Evolutionary conservation across 1,284 basidiomycete genomes (phyloP), one percentile per base, ranked within the genome.

Genomic region (Rhodofomes roseus): DNA sequence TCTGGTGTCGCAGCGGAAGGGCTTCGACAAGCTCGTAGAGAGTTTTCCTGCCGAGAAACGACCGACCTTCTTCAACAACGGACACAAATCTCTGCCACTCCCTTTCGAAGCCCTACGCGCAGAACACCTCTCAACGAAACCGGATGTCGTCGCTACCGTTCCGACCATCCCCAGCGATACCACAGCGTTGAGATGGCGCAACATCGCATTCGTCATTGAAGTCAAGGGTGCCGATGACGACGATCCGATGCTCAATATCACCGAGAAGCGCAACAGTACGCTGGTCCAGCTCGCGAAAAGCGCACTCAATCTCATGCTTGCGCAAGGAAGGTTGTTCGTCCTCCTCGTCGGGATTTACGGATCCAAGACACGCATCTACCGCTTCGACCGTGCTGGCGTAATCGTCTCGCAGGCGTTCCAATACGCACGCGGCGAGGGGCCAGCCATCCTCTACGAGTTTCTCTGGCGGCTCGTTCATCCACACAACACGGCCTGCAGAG

Each of bases 311-410:
- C 46, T 64, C 2, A 9, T 64, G 27, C 37, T 62, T 1, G 52
- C 63, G 0, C 56, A 64, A 20, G 57, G 59, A 0, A 44, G 59
- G 52, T 55, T 64, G 39, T 56, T 36, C 7, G 40, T 57, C 1
- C 62, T 60, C 27, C 40, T 59, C 20, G 41, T 64, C 27, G 63
- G 63, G 1, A 27, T 64, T 34, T 64, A 64, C 25, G 60, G 57
- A n/a, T 31, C 51, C 12, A 56, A 40, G 11, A 31, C 54, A 7
- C 63, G 59, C 5, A 29, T 64, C 27, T 46, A 34, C 16, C 60
- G 61, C 23, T 62, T 60, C 31, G 61, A 62, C 34, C 58, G 34
- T 31, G 16, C 58, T 1, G 57, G 55, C 37, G 55, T 51, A 2
- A 29, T 62, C 16, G 54, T 48, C 14, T 53, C 60, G 0, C 39